A percentile compares a stretch with the other conserved stretches of the same genome.
Conservation (phyloP, 495 filamentous ascomycete species). For the Aspergillus campestris region DNA sequence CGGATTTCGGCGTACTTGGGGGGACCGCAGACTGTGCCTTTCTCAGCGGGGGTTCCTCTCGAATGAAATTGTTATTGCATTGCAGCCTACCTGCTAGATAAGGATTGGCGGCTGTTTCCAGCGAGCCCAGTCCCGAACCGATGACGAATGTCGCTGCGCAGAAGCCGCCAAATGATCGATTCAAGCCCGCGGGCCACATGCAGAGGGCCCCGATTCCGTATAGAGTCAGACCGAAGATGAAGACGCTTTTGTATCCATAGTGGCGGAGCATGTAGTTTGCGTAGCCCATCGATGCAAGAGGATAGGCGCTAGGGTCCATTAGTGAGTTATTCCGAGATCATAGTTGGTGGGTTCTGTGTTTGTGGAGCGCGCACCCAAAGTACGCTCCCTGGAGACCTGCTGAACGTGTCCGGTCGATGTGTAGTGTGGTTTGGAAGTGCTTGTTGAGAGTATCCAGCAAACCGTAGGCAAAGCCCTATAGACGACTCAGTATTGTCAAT, state of each 20-base stretch:
- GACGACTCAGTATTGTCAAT: conserved; percentile 1
- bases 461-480: conserved; percentile 45
- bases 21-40: conserved; percentile 39
- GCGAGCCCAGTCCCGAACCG: conserved; percentile 43
- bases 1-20: conserved; percentile 46
- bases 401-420: conserved; percentile 41
- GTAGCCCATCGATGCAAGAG: conserved; percentile 52
- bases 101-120: conserved; percentile 51
- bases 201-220: conserved; percentile 48
- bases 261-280: conserved; percentile 48
- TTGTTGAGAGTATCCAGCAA: conserved; percentile 41
- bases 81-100: conserved; percentile 39
- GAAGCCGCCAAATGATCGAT: conserved; percentile 51
- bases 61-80: not conserved
- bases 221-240: conserved; percentile 43
- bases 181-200: conserved; percentile 46
- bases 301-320: conserved; percentile 36
- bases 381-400: conserved; percentile 49
- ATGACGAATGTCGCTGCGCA: conserved; percentile 53
- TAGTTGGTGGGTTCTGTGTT: too few relatives aligned
- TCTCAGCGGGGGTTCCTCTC: not conserved
- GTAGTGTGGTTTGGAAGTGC: conserved; percentile 47
- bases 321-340: not conserved
- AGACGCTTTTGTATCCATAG: conserved; percentile 45
- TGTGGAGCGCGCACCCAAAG: conserved; percentile 29